Percentiles rank a stretch among this genome's conserved stretches.
phyloP scores from a whole-genome alignment of 768 basidiomycete species.

The Amanita muscaria region DNA sequence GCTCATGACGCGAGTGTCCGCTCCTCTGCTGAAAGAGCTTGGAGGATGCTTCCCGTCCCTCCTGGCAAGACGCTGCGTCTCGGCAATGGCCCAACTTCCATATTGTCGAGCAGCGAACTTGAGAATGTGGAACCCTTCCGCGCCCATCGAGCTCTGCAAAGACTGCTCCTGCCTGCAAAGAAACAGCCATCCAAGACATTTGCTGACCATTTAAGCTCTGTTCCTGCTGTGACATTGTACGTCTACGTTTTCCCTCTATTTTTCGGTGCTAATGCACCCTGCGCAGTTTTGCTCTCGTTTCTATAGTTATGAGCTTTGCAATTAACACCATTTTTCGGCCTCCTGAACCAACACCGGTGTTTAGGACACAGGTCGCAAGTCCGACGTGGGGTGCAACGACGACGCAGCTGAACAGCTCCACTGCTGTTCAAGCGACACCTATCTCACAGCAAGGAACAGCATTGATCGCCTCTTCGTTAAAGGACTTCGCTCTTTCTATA shows the following conservation, averaged over 20 bases:
- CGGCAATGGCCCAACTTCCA: constrained; percentile 20
- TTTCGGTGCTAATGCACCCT: constrained; percentile 7
- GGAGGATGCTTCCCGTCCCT: constrained; percentile 37
- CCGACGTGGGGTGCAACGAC: neutral
- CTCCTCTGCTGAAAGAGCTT: constrained; percentile 30
- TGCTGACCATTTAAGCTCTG: constrained; percentile 37
- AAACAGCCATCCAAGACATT: constrained; percentile 29
- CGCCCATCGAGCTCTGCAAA: constrained; percentile 37
- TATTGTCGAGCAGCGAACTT: constrained; percentile 43
- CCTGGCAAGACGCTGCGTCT: constrained; percentile 31
- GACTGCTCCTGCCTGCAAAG: constrained; percentile 29
- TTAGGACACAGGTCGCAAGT: neutral
- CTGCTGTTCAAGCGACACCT: neutral
- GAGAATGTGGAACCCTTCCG: constrained; percentile 31
- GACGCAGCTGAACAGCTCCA: neutral
- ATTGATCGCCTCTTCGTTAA: constrained; percentile 30
- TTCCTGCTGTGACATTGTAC: constrained; percentile 62
- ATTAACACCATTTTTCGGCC: constrained; percentile 41
- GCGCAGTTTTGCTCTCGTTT: constrained; percentile 56
- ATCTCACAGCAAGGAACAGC: constrained; percentile 16
- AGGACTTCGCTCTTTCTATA: constrained; percentile 44
- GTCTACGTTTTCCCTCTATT: constrained; percentile 17
- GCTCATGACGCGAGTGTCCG: constrained; percentile 18
- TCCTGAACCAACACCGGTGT: constrained; percentile 17
- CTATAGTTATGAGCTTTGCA: constrained; percentile 56